These are phyloP conservation scores for Populus tomentosa DNA, from an alignment of 441 rosid genomes.

Conservation along the genomic window DNA sequence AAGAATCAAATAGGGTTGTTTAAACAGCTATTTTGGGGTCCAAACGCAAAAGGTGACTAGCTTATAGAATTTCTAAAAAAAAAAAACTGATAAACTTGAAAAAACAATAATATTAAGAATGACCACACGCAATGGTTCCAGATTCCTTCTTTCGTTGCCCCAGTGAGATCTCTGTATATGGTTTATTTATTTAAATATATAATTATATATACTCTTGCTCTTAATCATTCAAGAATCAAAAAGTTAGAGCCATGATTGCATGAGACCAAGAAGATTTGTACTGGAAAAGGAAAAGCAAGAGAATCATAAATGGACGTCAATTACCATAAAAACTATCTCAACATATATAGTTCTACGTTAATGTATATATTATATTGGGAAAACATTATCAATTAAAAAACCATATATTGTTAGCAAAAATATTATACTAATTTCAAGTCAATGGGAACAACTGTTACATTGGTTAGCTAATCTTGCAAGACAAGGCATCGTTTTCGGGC, in stretches of 20 bases:
- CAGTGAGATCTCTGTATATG: not conserved
- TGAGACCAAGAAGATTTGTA: not conserved
- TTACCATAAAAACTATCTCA: not conserved
- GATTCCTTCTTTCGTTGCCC: no score
- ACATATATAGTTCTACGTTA: no score
- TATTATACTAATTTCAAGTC: not conserved
- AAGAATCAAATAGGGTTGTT: not conserved
- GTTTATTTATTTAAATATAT: no score
- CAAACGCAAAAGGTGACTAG: no score
- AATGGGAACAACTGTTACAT: not conserved
- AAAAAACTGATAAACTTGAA: no score
- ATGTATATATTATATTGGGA: not conserved
- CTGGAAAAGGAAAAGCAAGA: not conserved
- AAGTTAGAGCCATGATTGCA: not conserved
- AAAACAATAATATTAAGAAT: no score
- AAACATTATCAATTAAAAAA: no score
- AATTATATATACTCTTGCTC: not conserved
- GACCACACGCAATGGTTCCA: no score
- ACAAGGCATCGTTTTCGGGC: not conserved
- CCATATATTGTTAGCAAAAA: not conserved
- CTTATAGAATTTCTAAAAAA: no score
- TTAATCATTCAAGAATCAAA: not conserved
- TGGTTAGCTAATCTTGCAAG: not conserved
- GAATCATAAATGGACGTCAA: not conserved
- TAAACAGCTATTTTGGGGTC: no score